These are phyloP conservation scores for Meira miltonrushii DNA, from an alignment of 1,284 basidiomycete genomes.

Conservation along the genomic window DNA sequence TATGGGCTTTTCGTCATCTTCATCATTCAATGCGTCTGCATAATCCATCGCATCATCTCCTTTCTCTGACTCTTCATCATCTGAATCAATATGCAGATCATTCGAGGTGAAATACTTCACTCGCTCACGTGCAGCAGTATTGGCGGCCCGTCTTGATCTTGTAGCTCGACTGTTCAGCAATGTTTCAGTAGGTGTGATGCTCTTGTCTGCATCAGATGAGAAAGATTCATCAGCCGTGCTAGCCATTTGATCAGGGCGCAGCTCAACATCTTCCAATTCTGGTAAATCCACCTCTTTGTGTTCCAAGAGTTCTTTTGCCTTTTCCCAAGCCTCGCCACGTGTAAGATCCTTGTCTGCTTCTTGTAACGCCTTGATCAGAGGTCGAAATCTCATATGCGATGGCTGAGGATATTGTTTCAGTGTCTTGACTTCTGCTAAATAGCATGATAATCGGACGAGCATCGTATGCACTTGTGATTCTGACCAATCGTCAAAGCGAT, in stretches of 20 bases:
- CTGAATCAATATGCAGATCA: not conserved
- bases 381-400: not conserved
- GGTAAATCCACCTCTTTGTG: slow-evolving; percentile 11
- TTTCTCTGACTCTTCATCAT: slow-evolving; percentile 6
- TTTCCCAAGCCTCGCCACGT: slow-evolving; percentile 32
- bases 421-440: slow-evolving; percentile 18
- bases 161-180: slow-evolving; percentile 27
- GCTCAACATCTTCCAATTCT: slow-evolving; percentile 22
- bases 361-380: slow-evolving; percentile 15
- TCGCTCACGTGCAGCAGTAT: slow-evolving; percentile 14
- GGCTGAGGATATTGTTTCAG: slow-evolving; percentile 16
- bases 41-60: slow-evolving; percentile 4
- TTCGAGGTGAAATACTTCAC: slow-evolving; percentile 15
- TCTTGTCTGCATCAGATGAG: slow-evolving; percentile 19
- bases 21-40: slow-evolving; percentile 10
- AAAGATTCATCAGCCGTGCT: slow-evolving; percentile 11
- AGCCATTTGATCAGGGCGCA: slow-evolving; percentile 11
- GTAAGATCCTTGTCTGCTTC: slow-evolving; percentile 17
- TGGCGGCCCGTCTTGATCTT: slow-evolving; percentile 17
- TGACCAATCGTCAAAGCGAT: slow-evolving; percentile 36
- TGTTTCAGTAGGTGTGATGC: slow-evolving; percentile 11
- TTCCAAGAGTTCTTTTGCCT: slow-evolving; percentile 19
- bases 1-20: slow-evolving; percentile 13
- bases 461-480: slow-evolving; percentile 29
- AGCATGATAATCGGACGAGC: slow-evolving; percentile 24